These are phyloP conservation scores for Hordeum pubiflorum DNA, from an alignment of 202 grass and related monocot genomes.

Conservation along the genomic window DNA sequence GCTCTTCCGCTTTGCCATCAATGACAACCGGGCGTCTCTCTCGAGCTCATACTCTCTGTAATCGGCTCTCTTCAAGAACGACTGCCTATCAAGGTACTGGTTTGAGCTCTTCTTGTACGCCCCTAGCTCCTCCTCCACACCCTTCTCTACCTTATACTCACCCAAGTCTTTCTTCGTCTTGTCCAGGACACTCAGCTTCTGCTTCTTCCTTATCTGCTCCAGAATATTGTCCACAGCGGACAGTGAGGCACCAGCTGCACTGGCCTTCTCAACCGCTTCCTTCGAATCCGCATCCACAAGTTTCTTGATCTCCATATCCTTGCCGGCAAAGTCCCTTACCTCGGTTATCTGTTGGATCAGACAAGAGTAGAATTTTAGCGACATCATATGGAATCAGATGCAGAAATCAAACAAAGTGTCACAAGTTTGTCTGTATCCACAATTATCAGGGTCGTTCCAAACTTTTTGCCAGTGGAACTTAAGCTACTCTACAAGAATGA, in stretches of 20 bases:
- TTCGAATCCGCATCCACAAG: slow-evolving; percentile 83
- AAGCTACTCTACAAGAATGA: background rate
- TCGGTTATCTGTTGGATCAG: slow-evolving; percentile 66
- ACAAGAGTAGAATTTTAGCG: background rate
- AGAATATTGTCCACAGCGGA: slow-evolving; percentile 62
- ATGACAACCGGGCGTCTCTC: slow-evolving; percentile 71
- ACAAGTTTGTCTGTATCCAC: background rate
- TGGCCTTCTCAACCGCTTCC: slow-evolving; percentile 82
- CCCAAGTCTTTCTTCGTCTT: slow-evolving; percentile 98
- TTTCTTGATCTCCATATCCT: slow-evolving; percentile 89
- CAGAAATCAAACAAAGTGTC: background rate
- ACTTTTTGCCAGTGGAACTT: background rate
- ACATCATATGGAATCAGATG: background rate
- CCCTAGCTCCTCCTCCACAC: slow-evolving; percentile 73
- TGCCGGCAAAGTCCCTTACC: slow-evolving; percentile 80
- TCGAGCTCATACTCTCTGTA: slow-evolving; percentile 88
- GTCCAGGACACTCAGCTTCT: slow-evolving; percentile 87
- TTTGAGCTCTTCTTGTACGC: slow-evolving; percentile 96
- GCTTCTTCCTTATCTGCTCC: slow-evolving; percentile 95
- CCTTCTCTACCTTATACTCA: slow-evolving; percentile 93
- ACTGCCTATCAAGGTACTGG: slow-evolving; percentile 85
- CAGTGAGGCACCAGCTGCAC: slow-evolving; percentile 27
- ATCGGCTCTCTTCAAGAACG: slow-evolving; percentile 79
- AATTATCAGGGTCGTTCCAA: background rate
- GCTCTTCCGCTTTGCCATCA: slow-evolving; percentile 58